These are phyloP conservation scores for Cladosporium sp. DNA, from an alignment of 2,329 filamentous ascomycete species.

Conservation along the genomic window DNA sequence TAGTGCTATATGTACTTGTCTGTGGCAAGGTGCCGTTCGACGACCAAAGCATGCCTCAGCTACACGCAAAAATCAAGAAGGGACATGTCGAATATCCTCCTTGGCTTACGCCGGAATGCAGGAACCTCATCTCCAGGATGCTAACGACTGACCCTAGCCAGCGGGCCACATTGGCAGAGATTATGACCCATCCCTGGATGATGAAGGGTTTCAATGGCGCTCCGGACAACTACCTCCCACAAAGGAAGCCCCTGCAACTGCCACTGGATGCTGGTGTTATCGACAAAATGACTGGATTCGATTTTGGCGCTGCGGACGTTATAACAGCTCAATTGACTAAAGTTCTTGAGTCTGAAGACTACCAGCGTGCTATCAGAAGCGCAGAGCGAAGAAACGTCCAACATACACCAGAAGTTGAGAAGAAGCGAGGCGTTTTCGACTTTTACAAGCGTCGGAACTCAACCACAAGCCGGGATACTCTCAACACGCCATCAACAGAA, in stretches of 20 bases:
- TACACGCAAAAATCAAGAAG: slow-evolving; percentile 99
- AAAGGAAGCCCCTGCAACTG: slow-evolving; percentile 75
- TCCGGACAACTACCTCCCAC: slow-evolving; percentile 83
- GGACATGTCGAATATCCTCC: slow-evolving; percentile 92
- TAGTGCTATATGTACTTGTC: slow-evolving; percentile 93
- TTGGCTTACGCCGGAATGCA: slow-evolving; percentile 89
- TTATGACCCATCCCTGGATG: slow-evolving; percentile 95
- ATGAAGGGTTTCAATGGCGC: slow-evolving; percentile 81
- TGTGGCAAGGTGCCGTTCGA: slow-evolving; percentile 98
- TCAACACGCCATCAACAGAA: slow-evolving; percentile 79
- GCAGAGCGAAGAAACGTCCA: slow-evolving; percentile 63
- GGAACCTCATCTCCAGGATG: slow-evolving; percentile 89
- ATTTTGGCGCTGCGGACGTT: slow-evolving; percentile 82
- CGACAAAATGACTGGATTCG: slow-evolving; percentile 94
- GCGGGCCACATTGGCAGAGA: slow-evolving; percentile 81
- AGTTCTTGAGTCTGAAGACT: slow-evolving; percentile 90
- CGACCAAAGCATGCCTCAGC: slow-evolving; percentile 96
- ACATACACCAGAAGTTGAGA: slow-evolving; percentile 62
- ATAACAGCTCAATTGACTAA: slow-evolving; percentile 79
- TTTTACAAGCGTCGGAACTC: slow-evolving; percentile 96
- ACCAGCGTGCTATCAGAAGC: slow-evolving; percentile 75
- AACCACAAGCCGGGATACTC: slow-evolving; percentile 78
- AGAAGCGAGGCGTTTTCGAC: slow-evolving; percentile 90
- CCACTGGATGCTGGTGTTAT: slow-evolving; percentile 81
- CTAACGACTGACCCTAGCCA: slow-evolving; percentile 88